phyloP scores from a whole-genome alignment of 768 basidiomycete species.

The Naematelia encephala region DNA sequence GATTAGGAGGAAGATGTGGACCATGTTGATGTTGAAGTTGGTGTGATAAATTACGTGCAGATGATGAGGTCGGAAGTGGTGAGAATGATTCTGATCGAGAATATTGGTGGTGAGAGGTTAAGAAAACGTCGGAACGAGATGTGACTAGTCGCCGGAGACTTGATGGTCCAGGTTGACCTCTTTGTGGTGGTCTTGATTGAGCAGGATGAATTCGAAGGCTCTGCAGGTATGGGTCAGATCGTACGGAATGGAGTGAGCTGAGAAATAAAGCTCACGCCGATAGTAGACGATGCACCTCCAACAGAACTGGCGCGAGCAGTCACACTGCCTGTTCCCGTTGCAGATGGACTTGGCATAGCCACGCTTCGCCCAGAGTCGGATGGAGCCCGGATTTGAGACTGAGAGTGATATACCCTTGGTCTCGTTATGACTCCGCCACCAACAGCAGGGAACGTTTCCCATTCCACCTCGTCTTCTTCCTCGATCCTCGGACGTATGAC shows the following conservation, averaged over 20 bases:
- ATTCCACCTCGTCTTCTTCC: slow-evolving; percentile 60
- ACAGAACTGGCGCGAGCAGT: slow-evolving; percentile 47
- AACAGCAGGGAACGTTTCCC: slow-evolving; percentile 85
- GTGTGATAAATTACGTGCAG: neutral
- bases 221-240: slow-evolving; percentile 5
- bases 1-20: slow-evolving; percentile 1
- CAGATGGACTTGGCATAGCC: slow-evolving; percentile 43
- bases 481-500: slow-evolving; percentile 6
- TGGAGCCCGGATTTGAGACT: slow-evolving; percentile 66
- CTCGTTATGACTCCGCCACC: slow-evolving; percentile 84
- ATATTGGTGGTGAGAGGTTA: slow-evolving; percentile 7
- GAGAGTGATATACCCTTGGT: slow-evolving; percentile 79
- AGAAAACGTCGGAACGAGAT: slow-evolving; percentile 40
- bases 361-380: slow-evolving; percentile 42
- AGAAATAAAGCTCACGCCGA: slow-evolving; percentile 36
- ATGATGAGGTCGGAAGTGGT: neutral
- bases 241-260: neutral
- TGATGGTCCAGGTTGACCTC: slow-evolving; percentile 29
- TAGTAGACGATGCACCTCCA: slow-evolving; percentile 41
- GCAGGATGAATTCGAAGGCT: slow-evolving; percentile 17
- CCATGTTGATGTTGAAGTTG: slow-evolving; percentile 7
- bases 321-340: slow-evolving; percentile 41
- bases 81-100: slow-evolving; percentile 2
- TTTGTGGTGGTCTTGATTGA: slow-evolving; percentile 8
- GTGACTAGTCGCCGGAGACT: slow-evolving; percentile 36